phyloP scores from a whole-genome alignment of 2,329 filamentous ascomycete genomes.

The Clathrospora elynae region DNA sequence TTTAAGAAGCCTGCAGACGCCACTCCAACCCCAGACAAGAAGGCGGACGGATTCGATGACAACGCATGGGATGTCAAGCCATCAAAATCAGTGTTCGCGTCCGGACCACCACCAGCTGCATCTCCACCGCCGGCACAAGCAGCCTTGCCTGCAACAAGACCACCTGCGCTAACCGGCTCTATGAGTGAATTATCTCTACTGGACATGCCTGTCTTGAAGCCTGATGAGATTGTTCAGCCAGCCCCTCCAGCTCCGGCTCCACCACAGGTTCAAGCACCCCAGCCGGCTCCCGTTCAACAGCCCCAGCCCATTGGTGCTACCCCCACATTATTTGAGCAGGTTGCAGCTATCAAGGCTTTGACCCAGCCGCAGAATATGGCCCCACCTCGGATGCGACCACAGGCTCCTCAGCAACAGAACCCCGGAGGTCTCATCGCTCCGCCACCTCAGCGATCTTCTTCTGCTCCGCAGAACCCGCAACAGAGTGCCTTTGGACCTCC shows the following conservation, averaged over 20 bases:
- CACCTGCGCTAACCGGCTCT: slow-evolving; percentile 63
- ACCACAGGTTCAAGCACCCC: slow-evolving; percentile 45
- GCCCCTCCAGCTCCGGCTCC: slow-evolving; percentile 52
- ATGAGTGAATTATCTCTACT: slow-evolving; percentile 72
- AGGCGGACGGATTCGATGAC: slow-evolving; percentile 79
- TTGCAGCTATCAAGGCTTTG: slow-evolving; percentile 46
- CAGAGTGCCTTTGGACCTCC: slow-evolving; percentile 72
- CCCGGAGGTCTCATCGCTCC: slow-evolving; percentile 71
- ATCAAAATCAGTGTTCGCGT: slow-evolving; percentile 60
- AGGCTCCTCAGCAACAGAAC: slow-evolving; percentile 68
- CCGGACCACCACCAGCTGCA: slow-evolving; percentile 48
- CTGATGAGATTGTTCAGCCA: slow-evolving; percentile 48
- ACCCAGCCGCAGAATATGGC: slow-evolving; percentile 47
- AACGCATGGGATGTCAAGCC: slow-evolving; percentile 98
- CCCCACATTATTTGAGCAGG: slow-evolving; percentile 45
- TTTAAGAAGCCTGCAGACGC: slow-evolving; percentile 54
- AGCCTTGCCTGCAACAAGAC: slow-evolving; percentile 45
- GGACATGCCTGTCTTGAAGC: slow-evolving; percentile 52
- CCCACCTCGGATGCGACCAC: slow-evolving; percentile 68
- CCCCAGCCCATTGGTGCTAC: slow-evolving; percentile 54
- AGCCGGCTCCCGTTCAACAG: slow-evolving; percentile 42
- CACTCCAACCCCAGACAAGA: slow-evolving; percentile 57
- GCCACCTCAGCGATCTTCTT: slow-evolving; percentile 79
- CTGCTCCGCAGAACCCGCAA: slow-evolving; percentile 76
- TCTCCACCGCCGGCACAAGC: slow-evolving; percentile 51